Evolutionary conservation across 148 eudicot genomes (phyloP).

Genomic region (Silene latifolia): DNA sequence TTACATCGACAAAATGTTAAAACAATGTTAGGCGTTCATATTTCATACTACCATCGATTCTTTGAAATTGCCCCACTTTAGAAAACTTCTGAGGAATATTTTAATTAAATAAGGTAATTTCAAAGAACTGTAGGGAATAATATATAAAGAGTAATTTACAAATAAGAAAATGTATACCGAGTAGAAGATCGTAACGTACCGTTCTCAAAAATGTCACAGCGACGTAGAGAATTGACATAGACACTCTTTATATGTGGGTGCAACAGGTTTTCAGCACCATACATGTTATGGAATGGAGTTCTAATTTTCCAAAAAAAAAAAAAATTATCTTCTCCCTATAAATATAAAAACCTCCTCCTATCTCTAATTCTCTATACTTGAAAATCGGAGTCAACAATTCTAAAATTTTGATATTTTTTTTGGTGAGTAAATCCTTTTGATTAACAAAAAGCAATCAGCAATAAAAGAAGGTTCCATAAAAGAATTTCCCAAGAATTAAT

Average conservation of each 20-base stretch:
- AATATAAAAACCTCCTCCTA: neutral
- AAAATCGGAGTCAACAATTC: neutral
- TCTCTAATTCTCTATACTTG: neutral
- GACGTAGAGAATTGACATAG: neutral
- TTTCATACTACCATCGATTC: too few species aligned
- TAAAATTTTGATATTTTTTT: too few species aligned
- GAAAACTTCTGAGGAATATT: too few species aligned
- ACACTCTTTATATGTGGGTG: neutral
- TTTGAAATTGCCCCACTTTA: too few species aligned
- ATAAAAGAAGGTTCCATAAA: too few species aligned
- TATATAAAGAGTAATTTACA: neutral
- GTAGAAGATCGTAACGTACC: neutral
- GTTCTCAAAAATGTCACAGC: neutral
- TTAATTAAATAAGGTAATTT: too few species aligned
- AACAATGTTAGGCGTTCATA: too few species aligned
- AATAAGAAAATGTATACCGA: neutral
- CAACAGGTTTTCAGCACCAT: slow-evolving; percentile 10
- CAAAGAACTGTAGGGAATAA: too few species aligned
- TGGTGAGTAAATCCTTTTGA: neutral
- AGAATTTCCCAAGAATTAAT: too few species aligned
- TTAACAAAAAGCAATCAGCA: neutral
- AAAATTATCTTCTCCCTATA: too few species aligned
- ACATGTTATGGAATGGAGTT: too few species aligned
- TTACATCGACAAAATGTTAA: neutral
- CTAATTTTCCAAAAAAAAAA: too few species aligned